phyloP scores from a whole-genome alignment of 108 stramenopile species.

The Cyclostephanos tholiformis region DNA sequence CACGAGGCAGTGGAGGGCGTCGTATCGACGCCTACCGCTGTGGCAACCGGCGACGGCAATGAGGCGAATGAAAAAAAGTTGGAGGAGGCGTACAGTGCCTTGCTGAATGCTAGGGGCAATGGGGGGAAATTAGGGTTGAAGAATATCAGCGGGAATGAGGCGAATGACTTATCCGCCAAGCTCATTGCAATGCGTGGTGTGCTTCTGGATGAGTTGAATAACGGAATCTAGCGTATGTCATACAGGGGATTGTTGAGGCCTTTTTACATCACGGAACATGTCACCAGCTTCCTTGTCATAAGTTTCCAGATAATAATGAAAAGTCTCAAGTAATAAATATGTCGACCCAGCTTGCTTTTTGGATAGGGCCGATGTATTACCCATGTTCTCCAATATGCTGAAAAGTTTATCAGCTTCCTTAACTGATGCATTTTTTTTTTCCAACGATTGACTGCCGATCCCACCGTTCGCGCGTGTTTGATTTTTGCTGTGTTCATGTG shows the following conservation, averaged over 20 bases:
- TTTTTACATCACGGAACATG: neutral
- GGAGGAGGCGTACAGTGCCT: constrained; percentile 56
- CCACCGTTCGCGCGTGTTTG: constrained; percentile 45
- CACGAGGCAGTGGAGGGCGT: constrained; percentile 17
- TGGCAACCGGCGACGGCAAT: neutral
- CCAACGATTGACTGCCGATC: constrained; percentile 4
- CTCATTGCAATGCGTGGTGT: constrained; percentile 65
- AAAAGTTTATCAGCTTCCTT: constrained; percentile 62
- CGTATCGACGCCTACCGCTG: neutral
- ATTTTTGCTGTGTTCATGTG: constrained; percentile 70
- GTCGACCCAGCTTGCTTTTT: constrained; percentile 63
- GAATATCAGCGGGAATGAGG: constrained; percentile 55
- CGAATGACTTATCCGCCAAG: constrained; percentile 55
- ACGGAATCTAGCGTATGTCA: neutral
- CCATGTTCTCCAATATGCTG: constrained; percentile 86
- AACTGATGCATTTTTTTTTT: constrained; percentile 13
- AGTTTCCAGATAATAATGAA: too few relatives aligned
- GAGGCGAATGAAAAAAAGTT: constrained; percentile 52
- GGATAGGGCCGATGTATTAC: constrained; percentile 93
- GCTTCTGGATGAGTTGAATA: constrained; percentile 76
- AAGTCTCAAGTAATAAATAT: too few relatives aligned
- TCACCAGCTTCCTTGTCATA: too few relatives aligned
- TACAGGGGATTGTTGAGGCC: neutral
- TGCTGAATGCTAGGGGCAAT: constrained; percentile 64
- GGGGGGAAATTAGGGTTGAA: constrained; percentile 69